These are phyloP conservation scores for Colletotrichum filicis DNA, from an alignment of 2,329 filamentous ascomycete genomes.

Conservation along the genomic window DNA sequence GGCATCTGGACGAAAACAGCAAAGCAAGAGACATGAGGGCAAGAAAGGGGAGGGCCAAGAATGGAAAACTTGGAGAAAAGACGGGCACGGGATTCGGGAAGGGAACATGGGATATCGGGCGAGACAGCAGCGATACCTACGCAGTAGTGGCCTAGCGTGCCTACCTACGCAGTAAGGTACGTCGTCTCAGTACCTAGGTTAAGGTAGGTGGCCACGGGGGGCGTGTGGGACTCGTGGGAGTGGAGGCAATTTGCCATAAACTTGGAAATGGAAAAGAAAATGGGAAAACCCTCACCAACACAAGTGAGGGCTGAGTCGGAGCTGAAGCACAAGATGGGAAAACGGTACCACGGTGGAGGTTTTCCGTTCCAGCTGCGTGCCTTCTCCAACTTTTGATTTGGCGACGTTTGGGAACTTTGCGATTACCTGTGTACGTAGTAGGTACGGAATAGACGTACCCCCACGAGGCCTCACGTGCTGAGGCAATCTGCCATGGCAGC, in stretches of 20 bases:
- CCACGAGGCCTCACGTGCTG: background rate
- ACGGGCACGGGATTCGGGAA: background rate
- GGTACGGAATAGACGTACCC: too few relatives aligned
- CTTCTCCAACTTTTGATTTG: too few relatives aligned
- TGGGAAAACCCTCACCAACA: background rate
- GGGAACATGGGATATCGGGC: background rate
- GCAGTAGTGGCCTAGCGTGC: too few relatives aligned
- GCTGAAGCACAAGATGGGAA: background rate
- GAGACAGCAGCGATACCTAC: background rate
- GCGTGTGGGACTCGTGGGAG: background rate
- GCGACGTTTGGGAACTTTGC: too few relatives aligned
- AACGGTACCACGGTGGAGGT: background rate
- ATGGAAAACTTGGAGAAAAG: constrained; percentile 5
- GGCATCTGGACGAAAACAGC: too few relatives aligned
- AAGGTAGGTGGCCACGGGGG: background rate
- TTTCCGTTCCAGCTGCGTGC: background rate
- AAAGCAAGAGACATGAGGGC: background rate
- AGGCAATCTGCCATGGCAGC: background rate
- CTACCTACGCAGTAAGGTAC: too few relatives aligned
- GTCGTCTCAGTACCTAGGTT: too few relatives aligned
- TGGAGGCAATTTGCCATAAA: background rate
- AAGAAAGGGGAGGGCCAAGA: background rate
- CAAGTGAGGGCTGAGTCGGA: background rate
- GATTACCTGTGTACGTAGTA: too few relatives aligned
- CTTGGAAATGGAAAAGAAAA: background rate